Evolutionary conservation across 2,329 filamentous ascomycete genomes (phyloP).

Genomic region (Arthrobotrys iridis): DNA sequence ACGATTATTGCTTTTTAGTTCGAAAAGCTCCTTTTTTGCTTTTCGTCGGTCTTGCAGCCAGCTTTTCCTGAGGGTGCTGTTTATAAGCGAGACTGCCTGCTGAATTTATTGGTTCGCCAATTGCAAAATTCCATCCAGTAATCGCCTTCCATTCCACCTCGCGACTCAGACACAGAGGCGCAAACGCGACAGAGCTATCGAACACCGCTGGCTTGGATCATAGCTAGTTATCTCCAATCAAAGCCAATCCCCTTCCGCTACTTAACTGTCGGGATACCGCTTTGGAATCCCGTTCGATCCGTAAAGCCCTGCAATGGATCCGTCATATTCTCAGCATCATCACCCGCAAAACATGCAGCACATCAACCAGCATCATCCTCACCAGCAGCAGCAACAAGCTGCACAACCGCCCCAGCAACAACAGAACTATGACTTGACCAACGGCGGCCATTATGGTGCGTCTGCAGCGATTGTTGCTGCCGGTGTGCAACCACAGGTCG

Average conservation of each 20-base stretch:
- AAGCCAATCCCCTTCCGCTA: neutral
- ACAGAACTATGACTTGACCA: slow-evolving; percentile 26
- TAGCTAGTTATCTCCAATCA: slow-evolving; percentile 36
- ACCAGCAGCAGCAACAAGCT: slow-evolving; percentile 40
- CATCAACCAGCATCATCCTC: slow-evolving; percentile 51
- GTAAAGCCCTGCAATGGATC: slow-evolving; percentile 40
- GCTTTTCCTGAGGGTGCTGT: slow-evolving; percentile 17
- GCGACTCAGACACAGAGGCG: slow-evolving; percentile 33
- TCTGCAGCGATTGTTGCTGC: slow-evolving; percentile 58
- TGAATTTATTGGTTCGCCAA: slow-evolving; percentile 53
- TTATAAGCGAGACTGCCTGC: slow-evolving; percentile 54
- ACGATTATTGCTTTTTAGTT: slow-evolving; percentile 6
- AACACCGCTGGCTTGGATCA: slow-evolving; percentile 13
- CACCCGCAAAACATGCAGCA: slow-evolving; percentile 53
- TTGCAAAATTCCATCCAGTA: slow-evolving; percentile 49
- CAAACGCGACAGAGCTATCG: slow-evolving; percentile 39
- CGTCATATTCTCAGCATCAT: slow-evolving; percentile 52
- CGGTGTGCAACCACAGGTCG: slow-evolving; percentile 56
- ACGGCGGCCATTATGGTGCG: slow-evolving; percentile 57
- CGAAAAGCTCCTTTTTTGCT: slow-evolving; percentile 5
- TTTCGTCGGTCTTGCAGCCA: neutral
- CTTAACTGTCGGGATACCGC: slow-evolving; percentile 24
- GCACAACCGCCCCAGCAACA: slow-evolving; percentile 34
- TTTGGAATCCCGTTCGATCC: slow-evolving; percentile 1
- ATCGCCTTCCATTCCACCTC: slow-evolving; percentile 46